phyloP scores from a whole-genome alignment of 345 rosid species.

The Gossypium ekmanianum region DNA sequence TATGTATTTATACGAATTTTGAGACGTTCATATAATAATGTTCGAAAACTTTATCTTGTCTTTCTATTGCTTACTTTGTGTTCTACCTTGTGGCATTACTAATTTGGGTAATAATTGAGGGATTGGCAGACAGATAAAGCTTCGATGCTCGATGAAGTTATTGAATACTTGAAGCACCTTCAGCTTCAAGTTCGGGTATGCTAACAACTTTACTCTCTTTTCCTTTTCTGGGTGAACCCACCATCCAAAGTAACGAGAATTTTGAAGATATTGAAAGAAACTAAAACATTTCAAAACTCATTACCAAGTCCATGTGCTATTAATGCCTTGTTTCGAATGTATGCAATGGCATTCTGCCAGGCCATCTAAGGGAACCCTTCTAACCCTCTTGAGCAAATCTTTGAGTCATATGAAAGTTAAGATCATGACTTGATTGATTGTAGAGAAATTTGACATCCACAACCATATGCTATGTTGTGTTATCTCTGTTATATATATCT shows the following conservation, averaged over 20 bases:
- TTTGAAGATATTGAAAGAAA: neutral
- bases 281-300: neutral
- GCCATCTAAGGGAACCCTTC: too few species aligned
- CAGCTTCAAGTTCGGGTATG: slow-evolving; percentile 93
- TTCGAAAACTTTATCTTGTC: neutral
- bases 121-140: slow-evolving; percentile 78
- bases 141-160: slow-evolving; percentile 94
- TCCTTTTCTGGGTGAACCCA: neutral
- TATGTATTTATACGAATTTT: neutral
- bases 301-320: neutral
- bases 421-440: too few species aligned
- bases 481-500: too few species aligned
- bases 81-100: neutral
- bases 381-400: too few species aligned
- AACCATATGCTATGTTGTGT: too few species aligned
- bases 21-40: neutral
- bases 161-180: slow-evolving; percentile 87
- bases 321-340: neutral
- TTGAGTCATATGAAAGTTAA: too few species aligned
- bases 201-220: neutral
- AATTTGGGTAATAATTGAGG: neutral
- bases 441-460: too few species aligned
- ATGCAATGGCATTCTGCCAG: too few species aligned
- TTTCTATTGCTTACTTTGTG: neutral
- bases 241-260: neutral